Percentiles rank a stretch among this genome's conserved stretches.
Evolutionary conservation across 352 stramenopile genomes (phyloP).

Genomic region (Phytophthora megakarya): DNA sequence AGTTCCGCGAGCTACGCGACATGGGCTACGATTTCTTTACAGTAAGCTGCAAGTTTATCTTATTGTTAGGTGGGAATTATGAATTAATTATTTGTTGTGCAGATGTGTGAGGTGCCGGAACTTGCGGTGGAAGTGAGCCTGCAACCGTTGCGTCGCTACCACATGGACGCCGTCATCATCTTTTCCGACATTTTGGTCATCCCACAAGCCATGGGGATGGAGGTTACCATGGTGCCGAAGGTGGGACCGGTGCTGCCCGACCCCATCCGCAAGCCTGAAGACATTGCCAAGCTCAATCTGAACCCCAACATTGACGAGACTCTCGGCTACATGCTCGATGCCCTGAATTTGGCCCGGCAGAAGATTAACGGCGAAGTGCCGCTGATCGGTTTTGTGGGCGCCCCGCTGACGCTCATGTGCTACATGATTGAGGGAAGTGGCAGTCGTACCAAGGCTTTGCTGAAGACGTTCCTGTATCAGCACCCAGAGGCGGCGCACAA

Average conservation of each 20-base stretch:
- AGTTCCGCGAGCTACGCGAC: conserved; percentile 86
- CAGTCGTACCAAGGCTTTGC: conserved; percentile 94
- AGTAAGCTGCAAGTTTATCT: conserved; percentile 30
- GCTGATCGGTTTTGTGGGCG: conserved; percentile 98
- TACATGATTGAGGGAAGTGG: conserved; percentile 99
- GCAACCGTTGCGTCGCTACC: conserved; percentile 93
- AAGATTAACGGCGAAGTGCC: conserved; percentile 92
- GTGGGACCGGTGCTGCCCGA: conserved; percentile 88
- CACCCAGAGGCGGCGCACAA: conserved; percentile 91
- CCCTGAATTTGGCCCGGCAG: conserved; percentile 93
- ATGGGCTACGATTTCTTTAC: conserved; percentile 91
- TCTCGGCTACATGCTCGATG: conserved; percentile 95
- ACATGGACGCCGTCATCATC: conserved; percentile 98
- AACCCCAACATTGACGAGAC: conserved; percentile 92
- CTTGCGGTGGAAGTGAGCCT: conserved; percentile 96
- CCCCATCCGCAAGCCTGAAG: conserved; percentile 81
- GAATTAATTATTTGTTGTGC: neutral
- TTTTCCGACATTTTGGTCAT: conserved; percentile 99
- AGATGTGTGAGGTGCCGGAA: conserved; percentile 87
- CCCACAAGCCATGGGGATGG: conserved; percentile 96
- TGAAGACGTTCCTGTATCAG: conserved; percentile 95
- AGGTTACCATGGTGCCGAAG: conserved; percentile 95
- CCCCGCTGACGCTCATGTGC: conserved; percentile 96
- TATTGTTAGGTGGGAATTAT: neutral
- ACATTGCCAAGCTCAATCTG: conserved; percentile 92